Percentiles rank a stretch among this genome's conserved stretches.
Conservation (phyloP, 2,329 filamentous ascomycete species). For the Sphaerulina musiva region DNA sequence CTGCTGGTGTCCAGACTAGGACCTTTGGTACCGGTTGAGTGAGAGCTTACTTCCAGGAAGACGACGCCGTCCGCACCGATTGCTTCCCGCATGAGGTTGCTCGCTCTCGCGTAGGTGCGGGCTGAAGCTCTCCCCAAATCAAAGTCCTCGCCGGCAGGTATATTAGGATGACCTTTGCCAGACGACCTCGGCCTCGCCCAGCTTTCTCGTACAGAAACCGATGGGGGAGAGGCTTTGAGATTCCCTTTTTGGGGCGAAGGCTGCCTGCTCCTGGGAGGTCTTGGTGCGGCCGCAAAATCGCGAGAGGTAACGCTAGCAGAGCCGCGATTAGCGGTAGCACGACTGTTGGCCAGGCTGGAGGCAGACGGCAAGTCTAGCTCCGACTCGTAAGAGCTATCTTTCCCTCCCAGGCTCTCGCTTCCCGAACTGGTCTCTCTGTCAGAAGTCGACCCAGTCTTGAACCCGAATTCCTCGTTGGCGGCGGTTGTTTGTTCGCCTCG, state of each 20-base stretch:
- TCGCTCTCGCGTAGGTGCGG: slow-evolving; percentile 34
- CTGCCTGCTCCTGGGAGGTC: background rate
- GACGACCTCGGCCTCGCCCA: background rate
- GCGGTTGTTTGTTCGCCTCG: background rate
- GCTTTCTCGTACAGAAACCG: background rate
- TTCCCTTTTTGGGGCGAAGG: background rate
- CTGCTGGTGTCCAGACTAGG: background rate
- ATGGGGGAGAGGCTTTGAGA: background rate
- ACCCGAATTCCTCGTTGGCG: slow-evolving; percentile 21
- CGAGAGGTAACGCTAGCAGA: background rate
- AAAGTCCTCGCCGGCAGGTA: background rate
- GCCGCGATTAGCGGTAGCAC: background rate
- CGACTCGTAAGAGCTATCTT: background rate
- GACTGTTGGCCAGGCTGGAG: background rate
- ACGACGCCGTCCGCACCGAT: slow-evolving; percentile 44
- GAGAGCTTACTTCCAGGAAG: slow-evolving; percentile 32
- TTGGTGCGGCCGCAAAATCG: background rate
- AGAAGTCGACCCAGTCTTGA: background rate
- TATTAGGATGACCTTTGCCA: background rate
- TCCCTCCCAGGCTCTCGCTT: background rate
- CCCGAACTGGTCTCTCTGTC: background rate
- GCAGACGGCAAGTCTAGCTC: background rate
- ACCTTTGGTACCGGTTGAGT: background rate
- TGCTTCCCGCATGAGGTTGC: slow-evolving; percentile 36
- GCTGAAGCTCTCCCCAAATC: background rate